phyloP scores from a whole-genome alignment of 352 stramenopile genomes.

The Poterioochromonas sp. region DNA sequence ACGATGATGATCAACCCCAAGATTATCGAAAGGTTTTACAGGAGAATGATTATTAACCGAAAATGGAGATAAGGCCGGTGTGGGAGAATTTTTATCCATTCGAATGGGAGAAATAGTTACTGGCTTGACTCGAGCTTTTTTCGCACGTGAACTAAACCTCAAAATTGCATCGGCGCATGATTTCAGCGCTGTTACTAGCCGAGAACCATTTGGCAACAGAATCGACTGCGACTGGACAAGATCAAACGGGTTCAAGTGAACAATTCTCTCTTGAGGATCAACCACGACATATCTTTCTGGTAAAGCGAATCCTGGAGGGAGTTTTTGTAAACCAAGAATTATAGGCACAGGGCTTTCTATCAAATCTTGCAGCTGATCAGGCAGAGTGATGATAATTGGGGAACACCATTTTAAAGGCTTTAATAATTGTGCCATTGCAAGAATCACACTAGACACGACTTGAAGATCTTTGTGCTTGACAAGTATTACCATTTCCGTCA shows the following conservation, averaged over 20 bases:
- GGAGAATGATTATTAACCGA: not conserved
- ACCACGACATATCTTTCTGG: not conserved
- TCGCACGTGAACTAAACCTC: too few relatives aligned
- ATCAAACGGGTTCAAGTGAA: conserved; percentile 21
- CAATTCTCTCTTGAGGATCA: not conserved
- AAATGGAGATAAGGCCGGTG: too few relatives aligned
- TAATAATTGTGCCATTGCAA: conserved; percentile 8
- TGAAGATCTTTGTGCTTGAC: conserved; percentile 4
- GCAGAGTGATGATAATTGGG: conserved; percentile 16
- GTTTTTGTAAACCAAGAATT: conserved; percentile 6
- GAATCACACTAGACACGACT: conserved; percentile 8
- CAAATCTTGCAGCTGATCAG: conserved; percentile 6
- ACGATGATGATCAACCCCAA: too few relatives aligned
- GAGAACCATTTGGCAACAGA: conserved; percentile 6
- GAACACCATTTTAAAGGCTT: conserved; percentile 21
- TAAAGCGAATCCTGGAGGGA: not conserved
- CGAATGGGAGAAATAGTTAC: not conserved
- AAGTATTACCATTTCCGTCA: conserved; percentile 34
- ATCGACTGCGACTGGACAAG: conserved; percentile 9
- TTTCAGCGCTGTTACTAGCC: not conserved
- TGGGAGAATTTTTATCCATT: conserved; percentile 5
- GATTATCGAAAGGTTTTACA: too few relatives aligned
- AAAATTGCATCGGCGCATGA: not conserved
- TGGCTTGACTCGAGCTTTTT: too few relatives aligned
- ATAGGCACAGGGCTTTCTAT: conserved; percentile 23